These are phyloP conservation scores for Neonectria hederae DNA, from an alignment of 2,329 filamentous ascomycete genomes.

Conservation along the genomic window DNA sequence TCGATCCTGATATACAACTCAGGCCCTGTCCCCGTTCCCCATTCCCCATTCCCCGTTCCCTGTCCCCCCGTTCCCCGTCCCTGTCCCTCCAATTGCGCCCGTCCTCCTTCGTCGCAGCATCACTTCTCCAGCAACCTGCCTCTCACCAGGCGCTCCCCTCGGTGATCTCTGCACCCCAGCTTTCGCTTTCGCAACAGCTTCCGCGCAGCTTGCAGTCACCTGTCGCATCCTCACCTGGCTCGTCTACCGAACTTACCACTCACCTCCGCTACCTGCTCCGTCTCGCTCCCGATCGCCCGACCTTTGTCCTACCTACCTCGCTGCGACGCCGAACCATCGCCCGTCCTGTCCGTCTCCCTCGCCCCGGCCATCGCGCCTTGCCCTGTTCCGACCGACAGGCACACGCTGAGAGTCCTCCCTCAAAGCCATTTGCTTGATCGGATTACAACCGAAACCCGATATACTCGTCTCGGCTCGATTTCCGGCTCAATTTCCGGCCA, in stretches of 20 bases:
- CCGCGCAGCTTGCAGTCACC: constrained; percentile 16
- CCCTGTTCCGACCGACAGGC: background rate
- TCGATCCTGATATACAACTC: constrained; percentile 44
- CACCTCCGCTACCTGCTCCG: constrained; percentile 25
- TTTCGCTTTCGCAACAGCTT: constrained; percentile 20
- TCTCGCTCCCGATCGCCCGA: constrained; percentile 20
- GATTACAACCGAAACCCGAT: constrained; percentile 16
- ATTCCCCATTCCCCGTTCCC: constrained; percentile 34
- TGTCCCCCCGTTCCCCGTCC: constrained; percentile 23
- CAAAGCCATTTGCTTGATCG: background rate
- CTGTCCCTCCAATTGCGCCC: constrained; percentile 42
- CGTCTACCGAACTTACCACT: background rate
- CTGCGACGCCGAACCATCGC: constrained; percentile 20
- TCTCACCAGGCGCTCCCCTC: constrained; percentile 20
- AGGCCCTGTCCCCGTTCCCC: constrained; percentile 39
- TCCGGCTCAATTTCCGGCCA: constrained; percentile 27
- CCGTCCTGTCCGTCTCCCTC: constrained; percentile 9
- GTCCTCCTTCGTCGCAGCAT: constrained; percentile 35
- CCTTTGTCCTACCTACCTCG: constrained; percentile 23
- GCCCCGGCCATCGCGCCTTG: constrained; percentile 21
- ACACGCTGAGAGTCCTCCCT: background rate
- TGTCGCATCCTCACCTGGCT: constrained; percentile 21
- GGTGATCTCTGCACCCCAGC: background rate
- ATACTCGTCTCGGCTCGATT: constrained; percentile 32
- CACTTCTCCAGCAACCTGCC: constrained; percentile 25